Evolutionary conservation across 768 basidiomycete species (phyloP).

Genomic region (Agrocybe pediades): DNA sequence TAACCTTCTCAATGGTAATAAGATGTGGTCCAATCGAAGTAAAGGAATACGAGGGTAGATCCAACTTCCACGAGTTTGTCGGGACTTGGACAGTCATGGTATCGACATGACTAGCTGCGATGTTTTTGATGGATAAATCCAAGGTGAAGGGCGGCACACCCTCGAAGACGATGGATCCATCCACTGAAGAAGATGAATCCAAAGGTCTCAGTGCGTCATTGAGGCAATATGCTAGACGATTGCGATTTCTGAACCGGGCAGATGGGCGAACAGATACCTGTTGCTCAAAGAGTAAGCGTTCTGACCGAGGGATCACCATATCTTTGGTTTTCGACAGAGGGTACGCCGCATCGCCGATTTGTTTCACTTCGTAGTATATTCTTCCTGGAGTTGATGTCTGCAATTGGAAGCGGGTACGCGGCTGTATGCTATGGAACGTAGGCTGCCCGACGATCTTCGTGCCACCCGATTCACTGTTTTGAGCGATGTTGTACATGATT

Average conservation of each 20-base stretch:
- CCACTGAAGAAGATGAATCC: conserved; percentile 47
- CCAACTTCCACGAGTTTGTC: conserved; percentile 66
- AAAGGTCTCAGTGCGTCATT: conserved; percentile 63
- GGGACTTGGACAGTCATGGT: conserved; percentile 53
- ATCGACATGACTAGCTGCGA: conserved; percentile 69
- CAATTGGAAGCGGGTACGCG: conserved; percentile 77
- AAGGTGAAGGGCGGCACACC: conserved; percentile 89
- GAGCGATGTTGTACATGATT: conserved; percentile 85
- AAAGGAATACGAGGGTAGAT: conserved; percentile 72
- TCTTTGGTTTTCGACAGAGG: conserved; percentile 70
- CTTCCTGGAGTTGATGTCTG: conserved; percentile 77
- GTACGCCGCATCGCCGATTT: conserved; percentile 85
- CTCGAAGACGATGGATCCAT: conserved; percentile 69
- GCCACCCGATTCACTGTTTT: conserved; percentile 65
- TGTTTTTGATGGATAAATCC: conserved; percentile 71
- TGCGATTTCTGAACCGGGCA: conserved; percentile 71
- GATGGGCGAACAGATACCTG: conserved; percentile 81
- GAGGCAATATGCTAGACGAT: conserved; percentile 74
- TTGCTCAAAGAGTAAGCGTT: conserved; percentile 81
- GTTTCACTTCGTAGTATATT: conserved; percentile 89
- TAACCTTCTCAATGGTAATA: conserved; percentile 74
- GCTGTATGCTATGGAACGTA: conserved; percentile 83
- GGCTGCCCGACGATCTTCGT: conserved; percentile 75
- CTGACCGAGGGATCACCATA: conserved; percentile 63
- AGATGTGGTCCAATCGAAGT: conserved; percentile 80